Conservation (phyloP, 2,329 filamentous ascomycete species). For the Verticillium dahliae region DNA sequence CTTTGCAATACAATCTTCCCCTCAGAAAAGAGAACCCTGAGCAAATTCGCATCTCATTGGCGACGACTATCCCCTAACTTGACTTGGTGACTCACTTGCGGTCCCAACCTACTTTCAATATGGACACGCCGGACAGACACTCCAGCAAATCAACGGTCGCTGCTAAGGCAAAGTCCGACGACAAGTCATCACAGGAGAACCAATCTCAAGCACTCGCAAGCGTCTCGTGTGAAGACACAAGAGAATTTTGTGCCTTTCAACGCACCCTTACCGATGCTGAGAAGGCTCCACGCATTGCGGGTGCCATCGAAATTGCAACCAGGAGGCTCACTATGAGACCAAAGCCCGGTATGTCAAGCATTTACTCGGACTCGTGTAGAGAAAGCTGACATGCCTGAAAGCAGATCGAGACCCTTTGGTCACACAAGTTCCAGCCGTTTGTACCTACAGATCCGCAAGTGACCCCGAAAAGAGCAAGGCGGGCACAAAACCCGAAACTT, state of each 20-base stretch:
- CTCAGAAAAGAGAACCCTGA: no score
- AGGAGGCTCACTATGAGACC: neutral
- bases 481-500: neutral
- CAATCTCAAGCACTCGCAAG: neutral
- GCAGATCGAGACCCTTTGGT: neutral
- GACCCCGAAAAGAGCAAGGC: neutral
- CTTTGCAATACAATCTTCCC: no score
- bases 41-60: no score
- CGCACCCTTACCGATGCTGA: neutral
- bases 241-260: neutral
- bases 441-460: neutral
- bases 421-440: neutral
- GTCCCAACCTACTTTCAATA: no score
- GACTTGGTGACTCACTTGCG: no score
- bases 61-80: no score
- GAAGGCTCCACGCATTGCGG: neutral
- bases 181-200: neutral
- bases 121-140: no score
- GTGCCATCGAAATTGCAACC: neutral
- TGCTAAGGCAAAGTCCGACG: neutral
- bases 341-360: neutral
- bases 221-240: neutral
- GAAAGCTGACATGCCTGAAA: neutral
- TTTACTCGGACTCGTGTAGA: neutral
- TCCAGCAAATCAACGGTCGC: neutral